Conservation (phyloP, 2,329 filamentous ascomycete species). For the Microsporum canis region DNA sequence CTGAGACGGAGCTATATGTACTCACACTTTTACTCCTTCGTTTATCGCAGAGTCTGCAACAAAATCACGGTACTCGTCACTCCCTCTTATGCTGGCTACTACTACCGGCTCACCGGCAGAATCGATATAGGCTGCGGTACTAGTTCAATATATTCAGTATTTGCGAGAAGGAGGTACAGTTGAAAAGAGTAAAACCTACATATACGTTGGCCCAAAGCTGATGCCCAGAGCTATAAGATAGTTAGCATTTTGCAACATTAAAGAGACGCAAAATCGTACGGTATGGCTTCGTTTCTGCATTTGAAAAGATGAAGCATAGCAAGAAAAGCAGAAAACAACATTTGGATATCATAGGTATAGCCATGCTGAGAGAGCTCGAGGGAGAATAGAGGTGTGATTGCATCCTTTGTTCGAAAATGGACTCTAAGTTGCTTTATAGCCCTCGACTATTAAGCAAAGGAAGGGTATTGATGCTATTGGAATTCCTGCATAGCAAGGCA, state of each 20-base stretch:
- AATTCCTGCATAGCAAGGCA: no score
- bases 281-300: not conserved
- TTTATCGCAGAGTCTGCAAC: constrained; percentile 1
- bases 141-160: not conserved
- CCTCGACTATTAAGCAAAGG: no score
- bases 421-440: no score
- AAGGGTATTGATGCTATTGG: no score
- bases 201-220: not conserved
- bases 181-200: not conserved
- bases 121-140: not conserved
- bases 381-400: not conserved
- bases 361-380: not conserved
- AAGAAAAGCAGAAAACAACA: not conserved
- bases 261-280: not conserved
- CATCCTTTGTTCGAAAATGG: no score
- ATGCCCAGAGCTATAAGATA: not conserved
- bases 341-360: not conserved
- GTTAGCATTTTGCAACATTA: not conserved
- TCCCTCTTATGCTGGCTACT: constrained; percentile 1
- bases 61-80: constrained; percentile 1
- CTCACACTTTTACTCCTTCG: constrained; percentile 6
- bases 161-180: not conserved
- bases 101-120: not conserved
- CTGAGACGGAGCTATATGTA: not conserved
- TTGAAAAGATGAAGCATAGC: not conserved